Evolutionary conservation across 306 rosid genomes (phyloP).

Genomic region (Neltuma alba): DNA sequence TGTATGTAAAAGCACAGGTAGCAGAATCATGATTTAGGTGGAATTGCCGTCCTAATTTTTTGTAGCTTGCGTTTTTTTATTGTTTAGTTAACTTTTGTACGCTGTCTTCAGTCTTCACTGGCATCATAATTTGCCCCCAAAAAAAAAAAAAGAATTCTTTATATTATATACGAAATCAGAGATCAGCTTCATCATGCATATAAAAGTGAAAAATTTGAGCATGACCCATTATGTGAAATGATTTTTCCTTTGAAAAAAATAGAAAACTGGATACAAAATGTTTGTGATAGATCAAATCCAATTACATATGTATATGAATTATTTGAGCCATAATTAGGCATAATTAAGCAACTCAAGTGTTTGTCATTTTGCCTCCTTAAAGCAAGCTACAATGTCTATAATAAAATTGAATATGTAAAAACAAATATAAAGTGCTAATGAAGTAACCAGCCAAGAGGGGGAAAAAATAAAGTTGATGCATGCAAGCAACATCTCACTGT

Average conservation of each 20-base stretch:
- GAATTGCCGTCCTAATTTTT: too few species aligned
- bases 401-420: neutral
- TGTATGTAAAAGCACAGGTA: too few species aligned
- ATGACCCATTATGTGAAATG: neutral
- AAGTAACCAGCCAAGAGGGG: neutral
- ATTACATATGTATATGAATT: neutral
- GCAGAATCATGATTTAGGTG: too few species aligned
- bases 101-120: too few species aligned
- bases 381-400: neutral
- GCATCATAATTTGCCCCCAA: too few species aligned
- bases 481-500: neutral
- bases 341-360: neutral
- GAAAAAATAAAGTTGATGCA: neutral
- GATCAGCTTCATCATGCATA: too few species aligned
- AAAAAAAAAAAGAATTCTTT: too few species aligned
- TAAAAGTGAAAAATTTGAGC: neutral
- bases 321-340: neutral
- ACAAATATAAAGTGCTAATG: neutral
- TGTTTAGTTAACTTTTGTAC: too few species aligned
- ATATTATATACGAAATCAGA: too few species aligned
- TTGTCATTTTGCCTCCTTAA: slow-evolving; percentile 2
- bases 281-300: neutral
- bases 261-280: neutral
- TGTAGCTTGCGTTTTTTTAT: too few species aligned
- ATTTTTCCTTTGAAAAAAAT: too few species aligned